Evolutionary conservation across 176 grass and related monocot species (phyloP), one percentile per base, ranked within the genome.

Genomic region (Lolium perenne): DNA sequence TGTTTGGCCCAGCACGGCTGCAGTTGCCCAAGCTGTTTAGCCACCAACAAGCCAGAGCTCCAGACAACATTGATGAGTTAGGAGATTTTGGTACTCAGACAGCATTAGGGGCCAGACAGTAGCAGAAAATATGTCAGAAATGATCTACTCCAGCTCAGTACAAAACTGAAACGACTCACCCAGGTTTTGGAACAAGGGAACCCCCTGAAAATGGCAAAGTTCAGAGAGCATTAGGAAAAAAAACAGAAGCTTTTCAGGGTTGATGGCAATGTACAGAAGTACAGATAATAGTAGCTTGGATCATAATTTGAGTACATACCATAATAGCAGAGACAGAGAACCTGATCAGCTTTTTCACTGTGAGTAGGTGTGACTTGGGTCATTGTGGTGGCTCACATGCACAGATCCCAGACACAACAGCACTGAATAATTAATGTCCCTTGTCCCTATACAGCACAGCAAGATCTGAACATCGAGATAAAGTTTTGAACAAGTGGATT

Each of bases 381-480:
- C 8, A 66, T 17, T 66, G 32, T 35, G 63, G 54, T 78, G 38
- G 74, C 63, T 65, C 85, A 87, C 29, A 65, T 75, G 85, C 69
- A 65, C 45, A 43, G 45, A 81, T 54, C 56, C 47, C 43, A 75
- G 20, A 87, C 80, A 77, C 20, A 83, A 77, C 35, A 57, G 35
- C 38, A 82, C 16, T 12, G 38, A 45, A 32, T 22, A 76, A 3
- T 76, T 41, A 57, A 61, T 82, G 59, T 21, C 23, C 32, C 32
- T 35, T 35, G 32, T 35, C 32, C 21, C 18, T 23, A n/a, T 66
- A 67, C 70, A 75, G 5, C 70, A 87, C 47, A 63, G 4, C 60
- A 77, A 68, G 80, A 76, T 76, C 38, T 38, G 43, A 14, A 75
- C 50, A 50, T 4, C 38, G 9, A 43, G n/a, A 54, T 53, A 6